These are phyloP conservation scores for Xerocomus alliaceus DNA, from an alignment of 1,284 basidiomycete genomes.

Conservation along the genomic window DNA sequence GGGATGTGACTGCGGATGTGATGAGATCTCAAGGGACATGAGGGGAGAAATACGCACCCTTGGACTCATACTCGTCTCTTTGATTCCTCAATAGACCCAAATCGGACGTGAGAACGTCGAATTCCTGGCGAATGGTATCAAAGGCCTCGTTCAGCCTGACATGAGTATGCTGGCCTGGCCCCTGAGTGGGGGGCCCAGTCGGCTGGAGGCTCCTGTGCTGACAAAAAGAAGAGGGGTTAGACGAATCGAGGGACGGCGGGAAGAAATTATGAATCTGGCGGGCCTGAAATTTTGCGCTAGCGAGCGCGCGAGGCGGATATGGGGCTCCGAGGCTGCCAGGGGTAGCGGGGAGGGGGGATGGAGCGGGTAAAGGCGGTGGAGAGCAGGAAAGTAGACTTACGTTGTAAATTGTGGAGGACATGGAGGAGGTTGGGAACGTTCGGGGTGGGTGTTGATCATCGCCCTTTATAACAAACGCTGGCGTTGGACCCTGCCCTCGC, in stretches of 20 bases:
- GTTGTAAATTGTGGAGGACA: conserved; percentile 58
- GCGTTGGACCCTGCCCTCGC: conserved; percentile 41
- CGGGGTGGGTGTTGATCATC: conserved; percentile 47
- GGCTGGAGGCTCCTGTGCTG: conserved; percentile 75
- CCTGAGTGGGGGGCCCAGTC: conserved; percentile 55
- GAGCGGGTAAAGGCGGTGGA: background rate
- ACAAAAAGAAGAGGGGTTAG: conserved; percentile 25
- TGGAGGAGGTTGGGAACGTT: conserved; percentile 47
- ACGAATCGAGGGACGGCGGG: background rate
- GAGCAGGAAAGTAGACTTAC: conserved; percentile 39
- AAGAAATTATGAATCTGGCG: conserved; percentile 10
- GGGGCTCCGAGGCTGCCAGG: background rate
- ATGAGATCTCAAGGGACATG: conserved; percentile 12
- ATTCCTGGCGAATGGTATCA: conserved; percentile 86
- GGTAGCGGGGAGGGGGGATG: background rate
- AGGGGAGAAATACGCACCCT: conserved; percentile 57
- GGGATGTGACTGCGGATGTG: conserved; percentile 59
- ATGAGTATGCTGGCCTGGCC: conserved; percentile 48
- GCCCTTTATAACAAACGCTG: conserved; percentile 47
- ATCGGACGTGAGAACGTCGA: conserved; percentile 80
- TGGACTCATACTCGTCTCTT: conserved; percentile 88
- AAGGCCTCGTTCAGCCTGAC: conserved; percentile 78
- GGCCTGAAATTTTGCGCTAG: conserved; percentile 38
- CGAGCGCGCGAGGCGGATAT: conserved; percentile 5
- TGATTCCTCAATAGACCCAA: conserved; percentile 73